Conservation (phyloP, 805 yeast species). For the Metschnikowia lachancei region DNA sequence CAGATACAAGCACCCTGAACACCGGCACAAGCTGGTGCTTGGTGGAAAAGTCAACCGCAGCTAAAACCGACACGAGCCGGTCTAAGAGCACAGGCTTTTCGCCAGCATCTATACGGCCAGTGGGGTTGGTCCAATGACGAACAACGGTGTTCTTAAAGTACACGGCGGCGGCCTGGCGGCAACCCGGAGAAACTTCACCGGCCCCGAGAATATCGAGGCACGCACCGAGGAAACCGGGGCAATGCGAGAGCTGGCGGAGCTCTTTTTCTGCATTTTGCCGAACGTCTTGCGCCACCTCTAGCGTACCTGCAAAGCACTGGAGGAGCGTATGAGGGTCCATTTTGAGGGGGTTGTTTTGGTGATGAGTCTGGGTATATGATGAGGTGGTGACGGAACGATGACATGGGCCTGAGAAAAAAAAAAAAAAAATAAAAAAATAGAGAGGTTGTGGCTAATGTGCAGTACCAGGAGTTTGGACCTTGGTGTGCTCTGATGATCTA, state of each 20-base stretch:
- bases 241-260: constrained; percentile 53
- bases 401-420: not conserved
- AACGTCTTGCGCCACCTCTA: constrained; percentile 58
- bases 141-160: constrained; percentile 74
- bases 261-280: constrained; percentile 70
- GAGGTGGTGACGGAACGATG: not conserved
- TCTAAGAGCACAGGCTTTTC: constrained; percentile 76
- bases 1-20: constrained; percentile 38
- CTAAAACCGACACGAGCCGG: constrained; percentile 63
- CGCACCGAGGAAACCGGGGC: constrained; percentile 76
- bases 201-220: constrained; percentile 72
- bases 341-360: not conserved
- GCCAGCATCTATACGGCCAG: constrained; percentile 50
- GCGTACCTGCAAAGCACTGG: constrained; percentile 76
- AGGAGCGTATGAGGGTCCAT: constrained; percentile 73
- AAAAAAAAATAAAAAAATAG: not conserved
- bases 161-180: constrained; percentile 73
- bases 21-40: constrained; percentile 42
- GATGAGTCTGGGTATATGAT: not conserved
- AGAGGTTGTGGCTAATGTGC: not conserved
- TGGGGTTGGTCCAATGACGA: constrained; percentile 52
- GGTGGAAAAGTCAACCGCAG: constrained; percentile 31
- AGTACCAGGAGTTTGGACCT: no score
- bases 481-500: no score
- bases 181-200: constrained; percentile 36